These are phyloP conservation scores for Cyamopsis tetragonoloba DNA, from an alignment of 306 rosid species.

Conservation along the genomic window DNA sequence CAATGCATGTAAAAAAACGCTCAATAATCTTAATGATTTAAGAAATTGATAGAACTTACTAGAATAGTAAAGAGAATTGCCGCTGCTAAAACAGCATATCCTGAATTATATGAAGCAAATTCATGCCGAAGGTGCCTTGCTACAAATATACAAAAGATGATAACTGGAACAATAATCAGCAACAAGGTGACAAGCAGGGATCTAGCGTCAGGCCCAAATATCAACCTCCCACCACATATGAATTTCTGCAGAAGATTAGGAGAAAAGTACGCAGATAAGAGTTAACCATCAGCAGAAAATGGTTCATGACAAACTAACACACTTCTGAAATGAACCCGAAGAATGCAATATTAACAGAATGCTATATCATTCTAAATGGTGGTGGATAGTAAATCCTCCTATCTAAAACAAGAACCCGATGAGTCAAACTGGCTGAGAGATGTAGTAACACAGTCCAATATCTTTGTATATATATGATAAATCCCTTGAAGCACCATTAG, in stretches of 20 bases:
- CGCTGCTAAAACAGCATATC: conserved; percentile 66
- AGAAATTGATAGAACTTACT: conserved; percentile 47
- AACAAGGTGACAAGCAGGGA: conserved; percentile 70
- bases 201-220: conserved; percentile 92
- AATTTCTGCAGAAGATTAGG: conserved; percentile 65
- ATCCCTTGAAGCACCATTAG: background rate
- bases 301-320: background rate
- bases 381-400: background rate
- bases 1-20: background rate
- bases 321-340: background rate
- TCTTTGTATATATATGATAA: background rate
- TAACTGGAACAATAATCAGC: conserved; percentile 67
- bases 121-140: conserved; percentile 84
- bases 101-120: conserved; percentile 60
- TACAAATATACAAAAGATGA: conserved; percentile 70
- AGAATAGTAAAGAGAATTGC: conserved; percentile 64
- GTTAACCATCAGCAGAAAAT: background rate
- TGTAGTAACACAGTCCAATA: background rate
- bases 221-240: conserved; percentile 76
- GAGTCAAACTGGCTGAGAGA: background rate
- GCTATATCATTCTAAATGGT: background rate
- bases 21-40: background rate
- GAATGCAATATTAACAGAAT: conserved; percentile 18
- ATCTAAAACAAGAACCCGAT: background rate
- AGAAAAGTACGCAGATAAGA: conserved; percentile 8